Evolutionary conservation across 768 basidiomycete species (phyloP).

Genomic region (Suillus clintonianus): DNA sequence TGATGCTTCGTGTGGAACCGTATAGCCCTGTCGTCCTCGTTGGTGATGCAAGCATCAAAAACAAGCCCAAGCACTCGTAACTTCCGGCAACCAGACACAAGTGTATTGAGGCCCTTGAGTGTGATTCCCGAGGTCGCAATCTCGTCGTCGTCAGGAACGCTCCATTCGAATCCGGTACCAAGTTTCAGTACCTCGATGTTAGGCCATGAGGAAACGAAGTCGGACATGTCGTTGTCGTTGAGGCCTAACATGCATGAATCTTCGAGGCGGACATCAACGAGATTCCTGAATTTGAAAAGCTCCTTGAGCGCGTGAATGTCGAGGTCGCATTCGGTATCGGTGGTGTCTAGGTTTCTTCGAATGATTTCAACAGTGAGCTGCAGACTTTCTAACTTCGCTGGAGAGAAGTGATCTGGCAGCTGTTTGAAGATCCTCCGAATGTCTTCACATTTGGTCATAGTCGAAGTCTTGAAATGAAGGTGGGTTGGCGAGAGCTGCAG

Average conservation of each 20-base stretch:
- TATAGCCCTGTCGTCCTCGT: neutral
- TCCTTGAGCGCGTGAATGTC: neutral
- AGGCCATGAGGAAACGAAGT: slow-evolving; percentile 5
- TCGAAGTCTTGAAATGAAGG: neutral
- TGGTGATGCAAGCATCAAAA: neutral
- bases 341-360: neutral
- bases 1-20: neutral
- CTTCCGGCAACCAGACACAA: neutral
- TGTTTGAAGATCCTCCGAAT: neutral
- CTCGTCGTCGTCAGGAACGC: neutral
- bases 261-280: neutral
- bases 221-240: slow-evolving; percentile 1
- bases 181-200: slow-evolving; percentile 6
- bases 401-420: neutral
- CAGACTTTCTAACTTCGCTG: neutral
- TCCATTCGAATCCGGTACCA: slow-evolving; percentile 3
- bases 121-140: neutral
- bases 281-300: slow-evolving; percentile 7
- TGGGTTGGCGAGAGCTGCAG: slow-evolving; percentile 3
- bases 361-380: neutral
- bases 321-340: neutral
- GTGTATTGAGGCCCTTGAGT: neutral
- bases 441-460: neutral
- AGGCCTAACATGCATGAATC: neutral
- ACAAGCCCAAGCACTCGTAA: slow-evolving; percentile 7